phyloP scores from a whole-genome alignment of 768 basidiomycete species.

The Tephrocybe sp. region DNA sequence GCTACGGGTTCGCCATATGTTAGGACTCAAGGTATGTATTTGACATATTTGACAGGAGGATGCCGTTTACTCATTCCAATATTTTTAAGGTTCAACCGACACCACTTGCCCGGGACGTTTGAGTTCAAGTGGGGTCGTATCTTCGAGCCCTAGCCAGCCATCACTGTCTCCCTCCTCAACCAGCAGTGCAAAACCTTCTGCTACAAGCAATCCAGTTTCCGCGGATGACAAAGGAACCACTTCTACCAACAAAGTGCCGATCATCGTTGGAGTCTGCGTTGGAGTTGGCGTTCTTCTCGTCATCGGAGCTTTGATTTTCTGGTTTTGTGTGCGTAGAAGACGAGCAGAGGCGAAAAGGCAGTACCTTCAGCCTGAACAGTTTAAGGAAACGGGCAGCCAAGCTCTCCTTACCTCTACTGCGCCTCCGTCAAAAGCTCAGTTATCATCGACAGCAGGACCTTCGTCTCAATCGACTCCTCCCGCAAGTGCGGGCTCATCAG shows the following conservation, averaged over 20 bases:
- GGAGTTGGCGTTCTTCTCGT: constrained; percentile 28
- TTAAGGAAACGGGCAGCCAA: not conserved
- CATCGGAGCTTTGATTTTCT: constrained; percentile 18
- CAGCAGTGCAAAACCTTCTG: not conserved
- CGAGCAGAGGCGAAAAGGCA: not conserved
- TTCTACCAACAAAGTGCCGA: constrained; percentile 18
- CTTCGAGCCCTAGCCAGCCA: not conserved
- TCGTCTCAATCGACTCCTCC: not conserved
- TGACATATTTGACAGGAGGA: not conserved
- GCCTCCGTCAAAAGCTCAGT: not conserved
- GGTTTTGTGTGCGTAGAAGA: constrained; percentile 12
- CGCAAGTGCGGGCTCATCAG: too few species aligned
- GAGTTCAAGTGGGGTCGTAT: constrained; percentile 24
- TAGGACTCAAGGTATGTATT: constrained; percentile 18
- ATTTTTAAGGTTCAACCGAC: constrained; percentile 26
- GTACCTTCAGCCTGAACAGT: constrained; percentile 1
- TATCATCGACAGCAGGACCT: not conserved
- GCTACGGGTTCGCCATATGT: constrained; percentile 29
- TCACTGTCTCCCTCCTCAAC: not conserved
- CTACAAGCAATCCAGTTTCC: constrained; percentile 13
- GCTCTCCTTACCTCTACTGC: not conserved
- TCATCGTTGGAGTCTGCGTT: constrained; percentile 31
- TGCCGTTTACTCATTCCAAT: not conserved
- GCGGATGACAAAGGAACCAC: not conserved
- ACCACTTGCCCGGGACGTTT: constrained; percentile 28